A percentile compares a stretch with the other conserved stretches of the same genome.
Evolutionary conservation across 345 rosid genomes (phyloP).

Genomic region (Cochlearia excelsa): DNA sequence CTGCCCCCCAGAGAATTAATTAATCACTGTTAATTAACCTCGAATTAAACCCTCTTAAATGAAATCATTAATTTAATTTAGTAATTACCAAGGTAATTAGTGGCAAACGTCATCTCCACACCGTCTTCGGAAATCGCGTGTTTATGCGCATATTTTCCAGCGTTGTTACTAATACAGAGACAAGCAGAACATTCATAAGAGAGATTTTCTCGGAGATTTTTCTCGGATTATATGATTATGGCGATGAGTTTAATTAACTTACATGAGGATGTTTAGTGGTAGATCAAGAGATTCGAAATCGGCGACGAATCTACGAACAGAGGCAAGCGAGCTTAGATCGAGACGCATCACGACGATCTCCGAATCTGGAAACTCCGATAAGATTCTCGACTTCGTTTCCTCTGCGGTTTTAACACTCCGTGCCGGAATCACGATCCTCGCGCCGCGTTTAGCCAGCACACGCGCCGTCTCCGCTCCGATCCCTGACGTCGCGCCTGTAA

Average conservation of each 20-base stretch:
- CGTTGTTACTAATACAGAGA: slow-evolving; percentile 63
- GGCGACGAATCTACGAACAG: slow-evolving; percentile 65
- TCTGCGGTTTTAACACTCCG: slow-evolving; percentile 75
- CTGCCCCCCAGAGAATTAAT: slow-evolving; percentile 26
- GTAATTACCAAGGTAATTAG: slow-evolving; percentile 76
- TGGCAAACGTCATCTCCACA: slow-evolving; percentile 96
- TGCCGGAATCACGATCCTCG: slow-evolving; percentile 74
- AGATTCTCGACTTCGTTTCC: slow-evolving; percentile 63
- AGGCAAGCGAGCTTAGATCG: slow-evolving; percentile 83
- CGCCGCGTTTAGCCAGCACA: slow-evolving; percentile 74
- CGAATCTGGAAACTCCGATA: slow-evolving; percentile 60
- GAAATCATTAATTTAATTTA: background rate
- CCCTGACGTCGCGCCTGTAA: slow-evolving; percentile 92
- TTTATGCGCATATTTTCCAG: slow-evolving; percentile 81
- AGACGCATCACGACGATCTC: slow-evolving; percentile 72
- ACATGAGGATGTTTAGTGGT: slow-evolving; percentile 92
- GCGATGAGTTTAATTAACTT: slow-evolving; percentile 20
- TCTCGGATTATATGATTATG: no score
- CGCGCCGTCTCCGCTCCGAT: slow-evolving; percentile 96
- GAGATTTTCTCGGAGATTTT: no score
- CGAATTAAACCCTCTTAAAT: no score
- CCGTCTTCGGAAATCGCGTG: slow-evolving; percentile 94
- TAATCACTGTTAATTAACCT: background rate
- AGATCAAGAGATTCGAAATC: slow-evolving; percentile 65
- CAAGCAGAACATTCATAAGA: no score